Conservation (phyloP, 2,329 filamentous ascomycete species). For the Ophiostoma perfectum region DNA sequence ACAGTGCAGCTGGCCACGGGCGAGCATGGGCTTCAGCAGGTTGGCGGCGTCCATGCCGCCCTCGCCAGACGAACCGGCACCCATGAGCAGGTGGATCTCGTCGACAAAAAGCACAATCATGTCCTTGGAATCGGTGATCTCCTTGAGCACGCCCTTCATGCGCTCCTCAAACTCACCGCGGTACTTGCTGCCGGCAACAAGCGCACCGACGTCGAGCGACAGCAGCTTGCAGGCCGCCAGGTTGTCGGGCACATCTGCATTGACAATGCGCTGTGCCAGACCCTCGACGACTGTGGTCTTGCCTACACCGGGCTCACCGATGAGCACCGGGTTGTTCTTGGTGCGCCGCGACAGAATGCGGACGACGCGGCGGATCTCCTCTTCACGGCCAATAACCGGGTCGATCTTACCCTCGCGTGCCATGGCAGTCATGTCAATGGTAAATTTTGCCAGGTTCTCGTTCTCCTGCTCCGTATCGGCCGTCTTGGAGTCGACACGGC, state of each 20-base stretch:
- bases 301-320: slow-evolving; percentile 95
- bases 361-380: slow-evolving; percentile 88
- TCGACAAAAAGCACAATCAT: slow-evolving; percentile 98
- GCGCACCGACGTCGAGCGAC: slow-evolving; percentile 87
- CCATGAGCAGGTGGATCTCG: slow-evolving; percentile 98
- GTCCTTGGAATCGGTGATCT: slow-evolving; percentile 89
- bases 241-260: slow-evolving; percentile 92
- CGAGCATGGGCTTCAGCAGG: slow-evolving; percentile 95
- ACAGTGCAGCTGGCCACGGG: slow-evolving; percentile 92
- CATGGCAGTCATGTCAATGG: slow-evolving; percentile 96
- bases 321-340: slow-evolving; percentile 98
- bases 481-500: slow-evolving; percentile 90
- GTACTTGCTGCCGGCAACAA: slow-evolving; percentile 97
- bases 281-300: slow-evolving; percentile 98
- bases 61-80: slow-evolving; percentile 87
- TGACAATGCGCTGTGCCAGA: slow-evolving; percentile 90
- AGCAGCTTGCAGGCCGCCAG: slow-evolving; percentile 89
- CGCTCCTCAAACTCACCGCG: slow-evolving; percentile 97
- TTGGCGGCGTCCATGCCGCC: slow-evolving; percentile 99
- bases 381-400: slow-evolving; percentile 92
- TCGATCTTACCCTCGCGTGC: slow-evolving; percentile 97
- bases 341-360: slow-evolving; percentile 88
- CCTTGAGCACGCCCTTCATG: slow-evolving; percentile 98
- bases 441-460: slow-evolving; percentile 96
- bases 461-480: slow-evolving; percentile 89